Conservation (phyloP, 768 basidiomycete genomes). For the Boletus tylopilopsis region DNA sequence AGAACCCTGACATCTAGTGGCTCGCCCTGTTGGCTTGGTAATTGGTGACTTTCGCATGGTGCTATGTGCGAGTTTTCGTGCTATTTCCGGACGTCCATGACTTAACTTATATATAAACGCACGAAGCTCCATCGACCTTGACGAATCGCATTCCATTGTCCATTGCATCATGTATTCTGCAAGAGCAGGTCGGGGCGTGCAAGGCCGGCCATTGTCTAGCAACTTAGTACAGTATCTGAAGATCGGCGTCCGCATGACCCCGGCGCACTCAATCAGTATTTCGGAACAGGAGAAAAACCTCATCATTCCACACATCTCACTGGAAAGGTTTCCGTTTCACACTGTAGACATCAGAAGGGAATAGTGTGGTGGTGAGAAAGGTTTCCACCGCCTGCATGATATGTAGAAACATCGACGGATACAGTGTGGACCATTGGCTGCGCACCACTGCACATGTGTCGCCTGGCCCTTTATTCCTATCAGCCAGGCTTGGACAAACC, state of each 20-base stretch:
- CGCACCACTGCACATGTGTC: background rate
- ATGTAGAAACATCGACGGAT: background rate
- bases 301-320: background rate
- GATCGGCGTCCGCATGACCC: too few relatives aligned
- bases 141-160: constrained; percentile 2
- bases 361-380: background rate
- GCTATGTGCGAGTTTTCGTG: background rate
- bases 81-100: background rate
- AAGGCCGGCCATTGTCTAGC: too few relatives aligned
- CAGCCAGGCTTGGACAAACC: background rate
- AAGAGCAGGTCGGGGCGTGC: too few relatives aligned
- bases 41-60: constrained; percentile 10
- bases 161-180: too few relatives aligned
- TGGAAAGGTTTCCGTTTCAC: too few relatives aligned
- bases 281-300: too few relatives aligned
- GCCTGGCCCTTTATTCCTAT: background rate
- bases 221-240: too few relatives aligned
- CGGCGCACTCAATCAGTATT: too few relatives aligned
- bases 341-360: background rate
- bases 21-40: background rate
- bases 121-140: background rate
- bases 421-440: background rate
- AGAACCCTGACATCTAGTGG: background rate
- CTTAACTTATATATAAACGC: constrained; percentile 2
- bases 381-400: background rate